Percentiles rank a stretch among this genome's conserved stretches.
Conservation (phyloP, 164 flowering plant genomes). For the Akebia trifoliata region DNA sequence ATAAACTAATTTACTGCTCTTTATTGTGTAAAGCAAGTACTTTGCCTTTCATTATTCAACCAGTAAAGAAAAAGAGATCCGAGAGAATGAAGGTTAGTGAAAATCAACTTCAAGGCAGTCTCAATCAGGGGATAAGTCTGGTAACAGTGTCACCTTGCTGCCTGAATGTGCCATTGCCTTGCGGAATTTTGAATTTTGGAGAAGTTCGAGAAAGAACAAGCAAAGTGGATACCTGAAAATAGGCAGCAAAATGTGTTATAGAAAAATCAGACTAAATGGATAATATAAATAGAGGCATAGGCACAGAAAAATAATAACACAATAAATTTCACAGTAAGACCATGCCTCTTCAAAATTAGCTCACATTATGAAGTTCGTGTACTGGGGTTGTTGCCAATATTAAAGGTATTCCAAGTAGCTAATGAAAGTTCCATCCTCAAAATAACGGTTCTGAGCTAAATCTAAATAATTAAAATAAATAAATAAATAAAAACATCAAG, state of each 20-base stretch:
- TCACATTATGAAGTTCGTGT: conserved; percentile 84
- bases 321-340: conserved; percentile 1
- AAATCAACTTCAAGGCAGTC: background rate
- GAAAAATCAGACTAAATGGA: conserved; percentile 3
- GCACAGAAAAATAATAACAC: background rate
- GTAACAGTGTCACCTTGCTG: conserved; percentile 56
- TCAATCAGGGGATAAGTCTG: background rate
- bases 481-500: background rate
- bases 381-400: conserved; percentile 94
- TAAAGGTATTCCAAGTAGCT: conserved; percentile 93
- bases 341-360: conserved; percentile 15
- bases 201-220: conserved; percentile 89
- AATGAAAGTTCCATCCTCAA: conserved; percentile 99
- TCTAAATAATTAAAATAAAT: conserved; percentile 41
- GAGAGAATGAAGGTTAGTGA: background rate
- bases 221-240: conserved; percentile 91
- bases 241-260: background rate
- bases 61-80: background rate
- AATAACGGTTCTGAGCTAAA: conserved; percentile 94
- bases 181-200: conserved; percentile 86
- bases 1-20: too few relatives aligned
- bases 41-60: background rate
- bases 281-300: background rate
- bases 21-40: too few relatives aligned
- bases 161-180: conserved; percentile 97